Evolutionary conservation across 1,284 basidiomycete genomes (phyloP).

Genomic region (Irpex sp.): DNA sequence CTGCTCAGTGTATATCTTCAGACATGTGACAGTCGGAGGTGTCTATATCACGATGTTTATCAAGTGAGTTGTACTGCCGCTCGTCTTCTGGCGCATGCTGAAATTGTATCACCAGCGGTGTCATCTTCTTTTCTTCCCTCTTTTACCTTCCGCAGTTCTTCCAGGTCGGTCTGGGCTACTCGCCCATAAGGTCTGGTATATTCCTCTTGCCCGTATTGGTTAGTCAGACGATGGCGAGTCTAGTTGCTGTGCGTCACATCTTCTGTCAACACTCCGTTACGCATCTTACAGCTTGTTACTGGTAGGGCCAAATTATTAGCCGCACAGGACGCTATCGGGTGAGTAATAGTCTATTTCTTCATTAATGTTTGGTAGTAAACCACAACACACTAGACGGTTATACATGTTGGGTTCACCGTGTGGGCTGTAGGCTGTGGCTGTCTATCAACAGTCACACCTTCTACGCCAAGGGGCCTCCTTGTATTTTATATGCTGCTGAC

Average conservation of each 20-base stretch:
- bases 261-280: background rate
- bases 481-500: slow-evolving; percentile 68
- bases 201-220: slow-evolving; percentile 65
- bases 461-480: slow-evolving; percentile 48
- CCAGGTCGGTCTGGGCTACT: slow-evolving; percentile 65
- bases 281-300: slow-evolving; percentile 2
- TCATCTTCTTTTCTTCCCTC: slow-evolving; percentile 57
- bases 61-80: slow-evolving; percentile 36
- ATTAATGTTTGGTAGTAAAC: background rate
- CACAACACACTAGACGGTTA: slow-evolving; percentile 40
- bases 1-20: slow-evolving; percentile 66
- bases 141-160: slow-evolving; percentile 76
- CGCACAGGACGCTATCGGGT: slow-evolving; percentile 66
- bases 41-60: slow-evolving; percentile 68
- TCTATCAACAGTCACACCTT: slow-evolving; percentile 54
- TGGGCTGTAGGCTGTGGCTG: slow-evolving; percentile 72
- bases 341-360: slow-evolving; percentile 10
- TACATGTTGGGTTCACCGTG: slow-evolving; percentile 63
- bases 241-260: slow-evolving; percentile 41
- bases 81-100: no score
- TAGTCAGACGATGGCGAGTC: slow-evolving; percentile 56
- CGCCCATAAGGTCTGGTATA: slow-evolving; percentile 57
- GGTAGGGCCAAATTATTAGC: slow-evolving; percentile 57
- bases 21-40: slow-evolving; percentile 62
- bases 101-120: slow-evolving; percentile 33